Evolutionary conservation across 345 rosid genomes (phyloP), one percentile per base, ranked within the genome.

Genomic region (Dipteronia sinensis): DNA sequence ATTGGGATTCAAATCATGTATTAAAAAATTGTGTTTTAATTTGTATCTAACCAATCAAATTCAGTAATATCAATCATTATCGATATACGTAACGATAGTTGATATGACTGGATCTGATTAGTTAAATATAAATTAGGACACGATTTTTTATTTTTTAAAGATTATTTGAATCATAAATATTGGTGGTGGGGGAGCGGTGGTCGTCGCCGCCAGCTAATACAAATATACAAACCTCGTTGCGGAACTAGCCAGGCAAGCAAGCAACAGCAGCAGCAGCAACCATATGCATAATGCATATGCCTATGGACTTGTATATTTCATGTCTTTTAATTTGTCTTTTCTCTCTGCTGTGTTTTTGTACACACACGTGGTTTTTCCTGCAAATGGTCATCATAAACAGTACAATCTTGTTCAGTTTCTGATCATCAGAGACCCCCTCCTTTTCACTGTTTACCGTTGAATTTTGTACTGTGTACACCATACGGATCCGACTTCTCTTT

Each of bases 381-480:
- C 82, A 76, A 51, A 67, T 12, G 77, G 87, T 77, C 78, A 66
- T 79, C 69, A 73, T 58, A 73, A 83, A 79, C 85, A 83, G 83
- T 55, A 55, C 71, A 77, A 59, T 61, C 22, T 64, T 64, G 77
- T 72, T 79, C 77, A 71, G 82, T 46, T 42, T 56, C 69, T 25
- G 44, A 29, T 42, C 46, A 9, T 38, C 64, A 40, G 12, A 22
- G 59, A 6, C 55, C 23, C 16, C 59, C 5, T 53, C 59, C 53
- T 65, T 64, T 69, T 29, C 76, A 83, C 89, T 83, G 89, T 83
- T 88, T 73, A 80, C 85, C 86, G 87, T 86, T 85, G 89, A 88
- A 86, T 67, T 71, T 75, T 82, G 79, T 79, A 81, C 82, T 69
- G 38, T 34, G 38, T 8, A 67, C 25, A 62, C 23, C 46, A 20